Base-by-base conservation (phyloP, 768 basidiomycete genomes). In the Rhizopogon rudus region DNA sequence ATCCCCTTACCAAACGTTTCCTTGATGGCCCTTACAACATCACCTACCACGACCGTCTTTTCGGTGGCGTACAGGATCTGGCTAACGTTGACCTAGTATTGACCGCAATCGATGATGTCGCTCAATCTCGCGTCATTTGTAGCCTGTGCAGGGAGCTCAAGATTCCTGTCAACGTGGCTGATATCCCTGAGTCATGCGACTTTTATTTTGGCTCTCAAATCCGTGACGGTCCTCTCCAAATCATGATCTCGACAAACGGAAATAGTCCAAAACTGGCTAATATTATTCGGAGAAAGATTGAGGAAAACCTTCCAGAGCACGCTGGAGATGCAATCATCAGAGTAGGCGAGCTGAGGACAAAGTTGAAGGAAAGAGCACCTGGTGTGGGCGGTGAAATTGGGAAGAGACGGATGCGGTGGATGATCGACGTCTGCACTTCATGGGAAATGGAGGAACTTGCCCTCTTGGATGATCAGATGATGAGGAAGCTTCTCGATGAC, bases 181-280 rank as follows among this genome's bases (percentile, higher is more conserved):
- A 99, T 73, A 88, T 98, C 57, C 97, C 97, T 3, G 84, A 90
- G 43, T 82, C 86, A 42, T 99, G 97, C 77, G 96, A 99, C 72
- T 99, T 99, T 66, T 98, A 95, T 77, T 99, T 98, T 73, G 97
- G 97, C 49, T 89, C 92, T 3, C 91, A 93, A 68, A 84, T 98
- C 57, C 86, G 92, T 31, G 81, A 86, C 57, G 95, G 96, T 0
- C 91, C 95, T 0, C 74, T 99, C 22, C 94, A 97, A 71, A 84
- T 99, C 60, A 88, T 98, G 89, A 85, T 99, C 51, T 95, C 93
- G 16, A 98, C 97, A 3, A 91, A 91, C 57, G 97, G 97, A 33
- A 86, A 90, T 62, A 91, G 93, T 12, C 97, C 97, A 2, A 87
- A 91, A 65, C 78, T 98, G 65, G 93, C 95, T 3, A 88, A 88